These are phyloP conservation scores for Flaveria linearis DNA, from an alignment of 129 eudicot species.

Conservation along the genomic window DNA sequence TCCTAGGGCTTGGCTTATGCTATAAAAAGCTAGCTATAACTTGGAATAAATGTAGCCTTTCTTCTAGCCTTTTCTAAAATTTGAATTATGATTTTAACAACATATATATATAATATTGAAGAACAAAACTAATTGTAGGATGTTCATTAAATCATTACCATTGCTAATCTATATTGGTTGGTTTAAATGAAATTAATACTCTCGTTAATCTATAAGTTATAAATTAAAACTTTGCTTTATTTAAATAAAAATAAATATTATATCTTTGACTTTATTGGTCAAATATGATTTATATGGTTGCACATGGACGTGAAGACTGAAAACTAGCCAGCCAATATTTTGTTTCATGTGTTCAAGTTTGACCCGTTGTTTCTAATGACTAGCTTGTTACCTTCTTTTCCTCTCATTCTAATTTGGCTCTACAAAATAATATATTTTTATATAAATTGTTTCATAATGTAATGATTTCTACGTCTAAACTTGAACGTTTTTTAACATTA, in stretches of 20 bases:
- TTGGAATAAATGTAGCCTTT: not conserved
- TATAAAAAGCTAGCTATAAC: not conserved
- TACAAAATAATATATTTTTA: not conserved
- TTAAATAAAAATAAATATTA: not conserved
- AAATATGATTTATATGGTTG: conserved; percentile 20
- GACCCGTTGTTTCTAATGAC: conserved; percentile 38
- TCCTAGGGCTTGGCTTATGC: not conserved
- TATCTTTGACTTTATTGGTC: conserved; percentile 21
- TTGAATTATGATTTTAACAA: no score
- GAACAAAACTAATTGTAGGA: no score
- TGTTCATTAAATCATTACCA: no score
- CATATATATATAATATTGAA: no score
- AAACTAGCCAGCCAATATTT: conserved; percentile 18
- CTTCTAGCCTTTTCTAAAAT: not conserved
- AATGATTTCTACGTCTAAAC: no score
- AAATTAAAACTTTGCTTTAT: not conserved
- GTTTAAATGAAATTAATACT: not conserved
- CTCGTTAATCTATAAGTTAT: not conserved
- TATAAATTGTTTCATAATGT: no score
- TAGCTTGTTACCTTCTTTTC: conserved; percentile 4
- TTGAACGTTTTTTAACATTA: no score
- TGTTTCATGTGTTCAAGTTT: conserved; percentile 21
- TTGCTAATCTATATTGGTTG: no score
- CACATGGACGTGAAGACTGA: conserved; percentile 1
- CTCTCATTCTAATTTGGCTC: conserved; percentile 12